A percentile compares a stretch with the other conserved stretches of the same genome.
Evolutionary conservation across 441 rosid genomes (phyloP).

Genomic region (Erysimum pusillum): DNA sequence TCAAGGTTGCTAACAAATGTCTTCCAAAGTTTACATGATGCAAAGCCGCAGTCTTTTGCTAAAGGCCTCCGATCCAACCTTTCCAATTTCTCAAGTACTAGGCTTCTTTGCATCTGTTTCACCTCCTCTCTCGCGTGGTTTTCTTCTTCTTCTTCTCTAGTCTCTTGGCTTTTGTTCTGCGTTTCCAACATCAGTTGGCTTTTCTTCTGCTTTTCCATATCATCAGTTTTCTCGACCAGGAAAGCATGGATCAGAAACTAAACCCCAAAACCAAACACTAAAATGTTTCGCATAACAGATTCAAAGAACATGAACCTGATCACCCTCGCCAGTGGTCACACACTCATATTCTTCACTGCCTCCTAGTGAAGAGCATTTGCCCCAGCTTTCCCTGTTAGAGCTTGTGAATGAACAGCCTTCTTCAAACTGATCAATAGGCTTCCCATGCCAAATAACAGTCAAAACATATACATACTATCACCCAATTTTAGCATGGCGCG

Average conservation of each 20-base stretch:
- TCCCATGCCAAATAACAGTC: slow-evolving; percentile 60
- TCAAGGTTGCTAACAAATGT: slow-evolving; percentile 61
- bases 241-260: slow-evolving; percentile 4
- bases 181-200: slow-evolving; percentile 36
- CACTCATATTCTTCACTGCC: slow-evolving; percentile 89
- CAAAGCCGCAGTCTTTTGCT: slow-evolving; percentile 75
- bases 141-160: slow-evolving; percentile 56
- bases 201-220: neutral
- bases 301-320: slow-evolving; percentile 59
- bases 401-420: slow-evolving; percentile 92
- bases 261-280: slow-evolving; percentile 18
- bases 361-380: slow-evolving; percentile 93
- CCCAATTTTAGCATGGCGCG: too few relatives aligned
- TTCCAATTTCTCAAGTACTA: slow-evolving; percentile 71
- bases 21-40: slow-evolving; percentile 75
- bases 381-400: slow-evolving; percentile 99
- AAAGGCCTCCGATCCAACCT: slow-evolving; percentile 81
- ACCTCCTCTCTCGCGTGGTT: slow-evolving; percentile 36
- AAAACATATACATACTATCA: slow-evolving; percentile 3
- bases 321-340: slow-evolving; percentile 52
- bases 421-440: slow-evolving; percentile 62
- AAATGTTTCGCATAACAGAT: neutral
- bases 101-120: slow-evolving; percentile 59
- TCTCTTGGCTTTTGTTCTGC: slow-evolving; percentile 45
- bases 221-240: slow-evolving; percentile 67